Evolutionary conservation across 768 basidiomycete species (phyloP).

Genomic region (Naganishia onofrii): DNA sequence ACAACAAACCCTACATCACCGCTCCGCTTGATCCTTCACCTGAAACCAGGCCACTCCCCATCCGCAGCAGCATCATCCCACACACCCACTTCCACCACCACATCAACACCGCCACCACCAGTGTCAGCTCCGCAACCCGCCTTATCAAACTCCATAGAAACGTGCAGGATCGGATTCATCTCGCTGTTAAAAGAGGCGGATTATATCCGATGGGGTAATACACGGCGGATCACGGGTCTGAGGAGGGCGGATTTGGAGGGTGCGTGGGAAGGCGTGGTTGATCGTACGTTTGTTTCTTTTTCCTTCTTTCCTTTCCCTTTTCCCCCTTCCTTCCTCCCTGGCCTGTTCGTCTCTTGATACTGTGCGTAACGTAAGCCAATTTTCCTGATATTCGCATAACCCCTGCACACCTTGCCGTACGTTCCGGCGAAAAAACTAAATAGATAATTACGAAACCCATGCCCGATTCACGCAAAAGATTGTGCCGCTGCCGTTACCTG

Average conservation of each 20-base stretch:
- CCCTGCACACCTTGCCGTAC: too few relatives aligned
- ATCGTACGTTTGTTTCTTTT: slow-evolving; percentile 62
- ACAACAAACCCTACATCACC: slow-evolving; percentile 47
- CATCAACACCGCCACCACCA: background rate
- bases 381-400: too few relatives aligned
- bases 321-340: too few relatives aligned
- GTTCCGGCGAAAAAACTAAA: background rate
- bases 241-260: slow-evolving; percentile 90
- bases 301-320: background rate
- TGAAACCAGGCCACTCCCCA: slow-evolving; percentile 67
- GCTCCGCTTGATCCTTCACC: slow-evolving; percentile 74
- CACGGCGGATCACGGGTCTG: slow-evolving; percentile 85
- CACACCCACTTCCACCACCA: background rate
- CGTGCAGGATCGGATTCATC: slow-evolving; percentile 92
- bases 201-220: slow-evolving; percentile 94
- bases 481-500: slow-evolving; percentile 64
- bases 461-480: slow-evolving; percentile 93
- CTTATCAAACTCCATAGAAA: slow-evolving; percentile 60
- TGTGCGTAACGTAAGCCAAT: too few relatives aligned
- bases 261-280: slow-evolving; percentile 93
- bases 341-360: background rate
- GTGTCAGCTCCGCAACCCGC: background rate
- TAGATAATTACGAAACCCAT: slow-evolving; percentile 94
- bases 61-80: slow-evolving; percentile 44
- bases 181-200: slow-evolving; percentile 95